Evolutionary conservation across 345 rosid species (phyloP), one percentile per base, ranked within the genome.

Genomic region (Theobroma cacao): DNA sequence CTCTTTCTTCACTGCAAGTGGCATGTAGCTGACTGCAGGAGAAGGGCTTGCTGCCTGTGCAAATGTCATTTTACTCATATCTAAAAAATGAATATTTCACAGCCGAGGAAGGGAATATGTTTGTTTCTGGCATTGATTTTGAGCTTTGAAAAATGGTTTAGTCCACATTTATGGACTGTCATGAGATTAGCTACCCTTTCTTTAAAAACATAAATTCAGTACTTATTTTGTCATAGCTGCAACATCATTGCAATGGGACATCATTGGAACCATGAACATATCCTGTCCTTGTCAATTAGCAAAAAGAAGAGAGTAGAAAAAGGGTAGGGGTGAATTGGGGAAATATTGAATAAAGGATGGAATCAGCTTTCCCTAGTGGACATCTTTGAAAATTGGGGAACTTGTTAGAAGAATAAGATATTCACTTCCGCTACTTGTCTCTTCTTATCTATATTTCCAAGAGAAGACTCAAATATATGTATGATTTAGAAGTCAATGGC

Each of bases 401-500:
- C 41, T 66, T 50, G 36, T 8, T 24, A 15, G 17, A 33, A 40
- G 40, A 60, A 17, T 56, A 40, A 14, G 69, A 75, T 41, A 26
- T 40, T 74, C 24, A 24, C 53, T 20, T 41, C 17, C 0, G 3
- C 69, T 17, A 7, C 33, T 40, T 26, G 17, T 41, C 43, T 43
- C 34, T 60, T 18, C 12, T 41, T 18, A 3, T 60, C 28, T 73
- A 4, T 5, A 1, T 22, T 24, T 67, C 15, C 1, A n/a, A 41
- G 10, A 24, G 1, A 41, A 4, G 10, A 24, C 4, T 12, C 1
- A 36, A 10, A 64, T 31, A 24, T 62, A 6, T 8, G 12, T 24
- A 14, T n/a, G 69, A 72, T 36, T 60, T 53, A 62, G 31, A 22
- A 17, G 72, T 26, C 63, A 61, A 71, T 78, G 53, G 31, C 43